Conservation (phyloP, 305 asterid species). For the Euphrasia arctica region DNA sequence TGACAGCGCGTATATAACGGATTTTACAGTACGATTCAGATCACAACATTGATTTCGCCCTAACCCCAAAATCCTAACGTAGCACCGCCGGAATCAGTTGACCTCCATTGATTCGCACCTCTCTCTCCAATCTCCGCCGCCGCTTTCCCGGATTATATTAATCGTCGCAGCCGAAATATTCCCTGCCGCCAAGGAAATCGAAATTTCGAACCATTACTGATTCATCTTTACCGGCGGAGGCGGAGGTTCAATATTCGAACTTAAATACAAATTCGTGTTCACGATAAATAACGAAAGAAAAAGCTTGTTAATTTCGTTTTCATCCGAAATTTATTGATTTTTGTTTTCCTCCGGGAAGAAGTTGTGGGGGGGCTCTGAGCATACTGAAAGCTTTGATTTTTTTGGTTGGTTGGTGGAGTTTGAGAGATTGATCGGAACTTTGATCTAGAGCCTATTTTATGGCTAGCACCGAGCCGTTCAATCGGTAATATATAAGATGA, state of each 20-base stretch:
- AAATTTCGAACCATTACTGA: not conserved
- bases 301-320: constrained; percentile 1
- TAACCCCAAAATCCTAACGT: constrained; percentile 15
- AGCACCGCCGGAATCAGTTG: not conserved
- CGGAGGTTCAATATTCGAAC: constrained; percentile 21
- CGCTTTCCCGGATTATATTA: not conserved
- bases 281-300: constrained; percentile 3
- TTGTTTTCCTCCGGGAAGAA: not conserved
- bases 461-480: constrained; percentile 70
- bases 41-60: constrained; percentile 16
- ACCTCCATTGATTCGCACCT: constrained; percentile 11
- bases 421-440: not conserved
- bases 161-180: not conserved
- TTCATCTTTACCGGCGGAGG: constrained; percentile 12
- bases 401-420: too few relatives aligned
- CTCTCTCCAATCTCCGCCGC: not conserved
- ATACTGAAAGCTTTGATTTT: too few relatives aligned
- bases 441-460: constrained; percentile 14
- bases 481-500: constrained; percentile 39
- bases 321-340: constrained; percentile 2
- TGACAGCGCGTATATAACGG: not conserved
- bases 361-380: too few relatives aligned
- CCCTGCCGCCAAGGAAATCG: not conserved
- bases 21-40: not conserved
- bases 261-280: constrained; percentile 6